Percentiles rank a stretch among this genome's conserved stretches.
These are phyloP conservation scores for Prunus mume DNA, from an alignment of 306 rosid genomes.

Conservation along the genomic window DNA sequence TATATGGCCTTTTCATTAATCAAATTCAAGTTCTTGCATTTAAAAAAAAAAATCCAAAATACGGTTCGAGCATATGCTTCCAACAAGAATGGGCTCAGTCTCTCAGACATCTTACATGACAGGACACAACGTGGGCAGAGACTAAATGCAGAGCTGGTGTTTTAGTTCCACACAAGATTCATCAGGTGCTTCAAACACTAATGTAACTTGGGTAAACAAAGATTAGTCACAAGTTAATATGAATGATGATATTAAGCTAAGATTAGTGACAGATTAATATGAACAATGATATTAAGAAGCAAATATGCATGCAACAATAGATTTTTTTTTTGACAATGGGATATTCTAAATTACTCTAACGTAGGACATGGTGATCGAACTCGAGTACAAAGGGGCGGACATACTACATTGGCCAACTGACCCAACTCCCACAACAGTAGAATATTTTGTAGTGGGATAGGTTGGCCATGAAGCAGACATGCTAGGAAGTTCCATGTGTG, in stretches of 20 bases:
- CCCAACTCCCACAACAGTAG: not conserved
- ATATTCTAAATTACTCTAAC: too few species aligned
- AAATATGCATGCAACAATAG: not conserved
- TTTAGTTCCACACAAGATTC: not conserved
- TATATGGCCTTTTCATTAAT: not conserved
- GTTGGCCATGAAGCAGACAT: constrained; percentile 15
- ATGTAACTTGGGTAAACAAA: not conserved
- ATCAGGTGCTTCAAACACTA: not conserved
- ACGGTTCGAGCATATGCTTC: not conserved
- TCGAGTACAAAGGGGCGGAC: too few species aligned
- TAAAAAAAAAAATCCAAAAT: not conserved
- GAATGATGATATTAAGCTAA: not conserved
- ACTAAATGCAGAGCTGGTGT: not conserved
- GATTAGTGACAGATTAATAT: too few species aligned
- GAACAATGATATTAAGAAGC: not conserved
- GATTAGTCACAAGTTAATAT: not conserved
- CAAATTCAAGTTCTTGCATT: too few species aligned
- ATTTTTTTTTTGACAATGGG: too few species aligned
- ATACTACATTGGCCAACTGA: too few species aligned
- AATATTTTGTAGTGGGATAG: constrained; percentile 1
- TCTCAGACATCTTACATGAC: not conserved
- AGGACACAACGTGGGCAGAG: not conserved
- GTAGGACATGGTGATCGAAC: too few species aligned
- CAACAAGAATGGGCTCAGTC: not conserved
- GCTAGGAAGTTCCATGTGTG: not conserved